Base-by-base conservation (phyloP, 495 filamentous ascomycete genomes). In the Lepidopterella palustris region DNA sequence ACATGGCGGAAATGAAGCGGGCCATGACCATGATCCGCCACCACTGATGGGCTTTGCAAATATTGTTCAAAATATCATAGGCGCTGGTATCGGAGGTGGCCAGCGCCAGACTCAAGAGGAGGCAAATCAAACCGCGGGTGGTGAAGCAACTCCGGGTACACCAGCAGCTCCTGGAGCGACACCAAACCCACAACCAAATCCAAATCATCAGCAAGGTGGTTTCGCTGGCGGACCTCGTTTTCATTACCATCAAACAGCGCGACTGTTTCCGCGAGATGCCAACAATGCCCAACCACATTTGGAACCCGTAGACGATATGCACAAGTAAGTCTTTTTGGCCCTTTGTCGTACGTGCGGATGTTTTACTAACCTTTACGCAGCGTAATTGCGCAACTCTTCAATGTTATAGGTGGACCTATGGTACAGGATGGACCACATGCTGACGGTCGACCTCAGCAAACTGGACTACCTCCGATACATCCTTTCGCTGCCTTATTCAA, bases 401-500 rank as follows among this genome's bases (percentile, higher is more conserved):
- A 24, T 27, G 47, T 24, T 18, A 3, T 42, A 13, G 35, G 35
- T 11, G 35, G 18, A 11, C 35, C 13, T 42, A 11, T 18, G 3
- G 35, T 11, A 18, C 35, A 42, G 18, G 13, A 18, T 4, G 61
- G 50, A 13, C 57, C 50, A 2, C 53, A 31, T 5, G 39, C 23
- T 26, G 13, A 35, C 57, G 13, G 31, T 25, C 58, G 45, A 21
- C 18, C 62, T 60, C 47, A 25, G 5, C 45, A 47, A 25, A 20
- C 35, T 5, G 13, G 47, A 20, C 47, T 23, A 32, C 28, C 55
- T 50, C 57, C 51, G 21, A 28, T 64, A 5, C 63, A 63, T 42
- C 64, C 76, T 20, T 48, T 73, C 4, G 29, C 62, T 13, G 55
- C 72, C 8, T 53, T 82, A 23, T 66, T 88, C 39, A 70, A 73